These are phyloP conservation scores for Nakaseomyces delphensis DNA, from an alignment of 1,139 yeast genomes.

Conservation along the genomic window DNA sequence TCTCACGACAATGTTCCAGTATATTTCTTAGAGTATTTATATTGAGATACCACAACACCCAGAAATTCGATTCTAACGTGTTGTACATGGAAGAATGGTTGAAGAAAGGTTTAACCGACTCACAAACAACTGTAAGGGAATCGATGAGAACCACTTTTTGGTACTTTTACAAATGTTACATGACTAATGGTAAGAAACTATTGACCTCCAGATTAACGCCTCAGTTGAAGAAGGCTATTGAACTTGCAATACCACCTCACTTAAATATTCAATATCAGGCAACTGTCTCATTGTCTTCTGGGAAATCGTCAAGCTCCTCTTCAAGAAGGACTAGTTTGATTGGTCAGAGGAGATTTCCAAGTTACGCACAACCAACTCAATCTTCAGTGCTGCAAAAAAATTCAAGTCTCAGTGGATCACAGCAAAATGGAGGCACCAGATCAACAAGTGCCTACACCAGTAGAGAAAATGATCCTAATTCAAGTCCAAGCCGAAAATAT, in stretches of 20 bases:
- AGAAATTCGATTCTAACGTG: constrained; percentile 35
- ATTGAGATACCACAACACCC: constrained; percentile 36
- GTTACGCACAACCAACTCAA: constrained; percentile 31
- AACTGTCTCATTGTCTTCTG: constrained; percentile 8
- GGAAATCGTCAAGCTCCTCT: constrained; percentile 9
- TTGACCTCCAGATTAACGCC: constrained; percentile 33
- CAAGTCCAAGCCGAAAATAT: constrained; percentile 9
- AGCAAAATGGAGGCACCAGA: constrained; percentile 12
- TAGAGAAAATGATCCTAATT: constrained; percentile 9
- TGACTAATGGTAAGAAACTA: constrained; percentile 35
- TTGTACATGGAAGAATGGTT: constrained; percentile 48
- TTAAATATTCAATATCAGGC: constrained; percentile 22
- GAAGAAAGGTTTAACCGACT: constrained; percentile 60
- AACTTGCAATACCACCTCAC: constrained; percentile 44
- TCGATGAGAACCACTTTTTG: constrained; percentile 67
- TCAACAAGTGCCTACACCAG: constrained; percentile 23
- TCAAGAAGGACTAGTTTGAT: constrained; percentile 16
- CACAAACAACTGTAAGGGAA: constrained; percentile 74
- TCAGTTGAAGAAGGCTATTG: constrained; percentile 47
- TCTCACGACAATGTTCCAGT: constrained; percentile 62
- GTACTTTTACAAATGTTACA: constrained; percentile 49
- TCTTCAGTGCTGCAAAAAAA: constrained; percentile 14
- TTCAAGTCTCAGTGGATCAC: background rate
- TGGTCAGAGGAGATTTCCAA: constrained; percentile 22
- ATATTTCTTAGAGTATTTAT: constrained; percentile 61